A percentile compares a stretch with the other conserved stretches of the same genome.
These are phyloP conservation scores for Saccharomyces hybrid DNA, from an alignment of 1,139 yeast genomes.

Conservation along the genomic window DNA sequence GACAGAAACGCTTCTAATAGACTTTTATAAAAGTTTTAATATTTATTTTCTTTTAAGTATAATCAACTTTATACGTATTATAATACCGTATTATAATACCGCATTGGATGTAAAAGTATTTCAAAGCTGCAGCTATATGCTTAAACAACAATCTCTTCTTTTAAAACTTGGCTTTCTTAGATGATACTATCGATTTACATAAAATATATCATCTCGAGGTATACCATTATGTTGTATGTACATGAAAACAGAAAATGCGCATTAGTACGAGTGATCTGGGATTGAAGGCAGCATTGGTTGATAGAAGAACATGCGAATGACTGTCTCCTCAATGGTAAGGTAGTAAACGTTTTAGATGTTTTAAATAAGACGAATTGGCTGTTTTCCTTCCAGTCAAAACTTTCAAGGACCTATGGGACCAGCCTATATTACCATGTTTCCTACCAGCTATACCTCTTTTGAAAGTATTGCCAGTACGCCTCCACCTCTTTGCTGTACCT, in stretches of 20 bases:
- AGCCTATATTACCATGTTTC: conserved; percentile 89
- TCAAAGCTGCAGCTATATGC: no score
- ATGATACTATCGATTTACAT: no score
- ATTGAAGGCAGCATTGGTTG: no score
- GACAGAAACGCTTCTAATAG: not conserved
- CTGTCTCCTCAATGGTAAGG: conserved; percentile 32
- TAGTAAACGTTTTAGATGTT: conserved; percentile 43
- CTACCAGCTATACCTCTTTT: conserved; percentile 74
- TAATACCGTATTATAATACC: no score
- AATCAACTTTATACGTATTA: no score
- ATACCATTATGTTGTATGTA: not conserved
- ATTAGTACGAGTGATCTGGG: not conserved
- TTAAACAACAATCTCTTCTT: no score
- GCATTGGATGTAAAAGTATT: no score
- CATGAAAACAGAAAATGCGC: not conserved
- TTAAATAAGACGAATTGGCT: conserved; percentile 41
- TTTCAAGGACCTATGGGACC: conserved; percentile 57
- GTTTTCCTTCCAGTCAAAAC: conserved; percentile 56
- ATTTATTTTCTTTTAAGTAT: no score
- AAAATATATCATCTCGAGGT: no score
- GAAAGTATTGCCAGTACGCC: conserved; percentile 54
- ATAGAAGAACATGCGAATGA: not conserved
- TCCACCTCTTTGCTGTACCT: conserved; percentile 72
- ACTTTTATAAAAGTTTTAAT: not conserved
- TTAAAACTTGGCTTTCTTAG: no score